A percentile compares a stretch with the other conserved stretches of the same genome.
These are phyloP conservation scores for Mariannaea elegans DNA, from an alignment of 2,329 filamentous ascomycete species.

Conservation along the genomic window DNA sequence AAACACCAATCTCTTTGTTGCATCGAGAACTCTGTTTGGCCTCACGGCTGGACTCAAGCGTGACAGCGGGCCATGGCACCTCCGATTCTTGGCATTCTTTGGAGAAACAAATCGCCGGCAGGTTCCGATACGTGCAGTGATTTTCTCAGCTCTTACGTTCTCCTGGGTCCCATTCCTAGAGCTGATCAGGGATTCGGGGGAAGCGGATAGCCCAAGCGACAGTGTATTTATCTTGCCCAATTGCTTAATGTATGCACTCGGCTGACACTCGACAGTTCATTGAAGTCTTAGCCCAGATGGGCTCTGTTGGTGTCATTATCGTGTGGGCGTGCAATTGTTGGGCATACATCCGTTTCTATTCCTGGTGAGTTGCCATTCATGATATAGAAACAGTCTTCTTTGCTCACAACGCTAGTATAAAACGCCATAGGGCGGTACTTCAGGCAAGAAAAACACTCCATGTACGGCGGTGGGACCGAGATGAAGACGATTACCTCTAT, in stretches of 20 bases:
- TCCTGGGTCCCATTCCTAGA: slow-evolving; percentile 3
- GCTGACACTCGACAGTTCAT: neutral
- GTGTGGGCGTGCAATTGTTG: slow-evolving; percentile 2
- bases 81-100: slow-evolving; percentile 3
- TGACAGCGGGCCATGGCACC: neutral
- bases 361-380: neutral
- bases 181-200: neutral
- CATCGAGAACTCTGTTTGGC: slow-evolving; percentile 1
- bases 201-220: neutral
- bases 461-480: neutral
- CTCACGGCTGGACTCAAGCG: neutral
- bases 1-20: slow-evolving; percentile 6
- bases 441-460: neutral
- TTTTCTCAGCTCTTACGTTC: neutral
- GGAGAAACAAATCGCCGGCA: neutral
- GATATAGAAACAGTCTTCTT: neutral
- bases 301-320: neutral
- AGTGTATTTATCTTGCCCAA: neutral
- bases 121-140: slow-evolving; percentile 2
- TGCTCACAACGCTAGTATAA: neutral
- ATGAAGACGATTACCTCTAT: neutral
- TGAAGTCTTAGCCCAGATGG: slow-evolving; percentile 1
- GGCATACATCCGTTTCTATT: neutral
- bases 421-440: neutral
- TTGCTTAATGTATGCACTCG: neutral